Conservation (phyloP, 2,329 filamentous ascomycete genomes). For the Epichloe aotearoae region DNA sequence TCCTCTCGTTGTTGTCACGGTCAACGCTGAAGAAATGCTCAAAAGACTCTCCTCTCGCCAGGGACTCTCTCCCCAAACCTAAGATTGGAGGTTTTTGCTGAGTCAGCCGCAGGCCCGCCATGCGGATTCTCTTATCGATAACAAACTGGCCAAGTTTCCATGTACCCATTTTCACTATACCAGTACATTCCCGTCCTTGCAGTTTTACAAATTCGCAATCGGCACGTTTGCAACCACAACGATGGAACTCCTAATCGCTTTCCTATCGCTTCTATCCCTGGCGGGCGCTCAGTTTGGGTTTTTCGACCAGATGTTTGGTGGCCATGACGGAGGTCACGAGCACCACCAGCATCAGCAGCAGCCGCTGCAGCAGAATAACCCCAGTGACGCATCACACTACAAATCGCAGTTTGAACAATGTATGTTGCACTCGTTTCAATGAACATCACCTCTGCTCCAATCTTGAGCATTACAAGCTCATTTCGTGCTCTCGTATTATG, state of each 20-base stretch:
- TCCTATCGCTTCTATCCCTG: conserved; percentile 47
- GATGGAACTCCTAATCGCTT: conserved; percentile 24
- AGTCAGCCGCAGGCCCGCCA: background rate
- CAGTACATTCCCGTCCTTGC: no score
- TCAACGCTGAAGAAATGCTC: background rate
- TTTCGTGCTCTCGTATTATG: no score
- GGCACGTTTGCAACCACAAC: conserved; percentile 4
- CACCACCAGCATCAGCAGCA: conserved; percentile 35
- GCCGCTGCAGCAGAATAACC: conserved; percentile 50
- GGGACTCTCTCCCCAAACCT: background rate
- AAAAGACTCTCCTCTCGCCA: background rate
- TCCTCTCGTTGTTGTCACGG: background rate
- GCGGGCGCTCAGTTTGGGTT: conserved; percentile 76
- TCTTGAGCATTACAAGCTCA: background rate
- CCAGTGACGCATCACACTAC: conserved; percentile 75
- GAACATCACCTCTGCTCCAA: no score
- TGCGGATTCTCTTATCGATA: background rate
- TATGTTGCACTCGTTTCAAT: conserved; percentile 23
- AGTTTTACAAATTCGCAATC: no score
- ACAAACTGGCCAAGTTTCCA: background rate
- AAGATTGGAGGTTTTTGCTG: conserved; percentile 5
- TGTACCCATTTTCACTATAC: no score
- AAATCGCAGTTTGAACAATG: conserved; percentile 54
- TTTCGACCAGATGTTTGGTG: conserved; percentile 94
- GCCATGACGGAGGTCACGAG: conserved; percentile 30